Base-by-base conservation (phyloP, 2,329 filamentous ascomycete species). In the Coniella lustricola region DNA sequence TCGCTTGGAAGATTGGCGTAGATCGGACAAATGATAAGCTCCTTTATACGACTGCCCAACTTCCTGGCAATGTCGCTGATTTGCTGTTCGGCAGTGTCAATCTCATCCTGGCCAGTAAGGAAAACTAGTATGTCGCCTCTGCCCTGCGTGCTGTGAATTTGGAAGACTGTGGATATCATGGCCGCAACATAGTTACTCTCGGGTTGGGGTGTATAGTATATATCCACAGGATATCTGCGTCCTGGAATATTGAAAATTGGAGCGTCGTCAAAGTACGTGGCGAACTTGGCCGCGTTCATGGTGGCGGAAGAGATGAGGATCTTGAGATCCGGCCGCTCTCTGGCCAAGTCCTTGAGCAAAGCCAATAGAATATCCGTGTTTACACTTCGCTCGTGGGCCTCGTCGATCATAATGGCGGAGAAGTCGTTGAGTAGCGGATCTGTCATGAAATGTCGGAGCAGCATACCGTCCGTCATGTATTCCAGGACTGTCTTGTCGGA, bases 401-500 rank as follows among this genome's bases (percentile, higher is more conserved):
- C 93, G 62, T 98, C 93, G 49, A 98, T 91, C 84, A 98, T 96
- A 54, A 98, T 69, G 12, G 84, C 87, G 4, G 87, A 87, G 59
- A 97, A 97, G 14, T 81, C 82, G 1, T 81, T 78, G 5, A 97
- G 71, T 56, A 91, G 83, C 0, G 91, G 90, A 59, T 95, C 89
- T 0, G 88, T 91, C 69, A 96, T 80, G 55, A 96, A 86, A 62
- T 95, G 89, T 62, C 90, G 78, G 25, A 97, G 72, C 34, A 97
- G 72, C 85, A 97, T 95, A 62, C 93, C 93, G 60, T 98, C 93
- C 0, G 93, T 98, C 86, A 95, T 91, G 67, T 95, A 97, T 66
- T 95, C 94, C 47, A 98, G 69, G 7, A 91, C 74, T 0, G 93
- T 97, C 68, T 95, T 94, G 59, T 95, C 89, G 62, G 82, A 88